Conservation (phyloP, 2,329 filamentous ascomycete species). For the Metarhizium anisopliae region DNA sequence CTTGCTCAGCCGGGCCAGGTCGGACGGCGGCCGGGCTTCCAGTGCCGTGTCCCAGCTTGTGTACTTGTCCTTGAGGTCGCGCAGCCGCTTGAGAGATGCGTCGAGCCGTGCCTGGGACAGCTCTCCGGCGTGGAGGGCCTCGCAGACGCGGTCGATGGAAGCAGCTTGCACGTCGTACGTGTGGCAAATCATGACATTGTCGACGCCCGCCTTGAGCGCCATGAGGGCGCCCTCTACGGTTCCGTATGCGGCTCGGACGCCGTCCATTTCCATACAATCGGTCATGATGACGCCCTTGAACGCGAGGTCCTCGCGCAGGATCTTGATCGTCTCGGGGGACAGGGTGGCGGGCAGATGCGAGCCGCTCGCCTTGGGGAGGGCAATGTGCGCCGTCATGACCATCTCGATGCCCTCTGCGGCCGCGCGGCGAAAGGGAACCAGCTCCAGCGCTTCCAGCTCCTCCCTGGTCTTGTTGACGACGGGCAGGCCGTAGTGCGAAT, state of each 20-base stretch:
- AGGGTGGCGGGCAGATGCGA: constrained; percentile 13
- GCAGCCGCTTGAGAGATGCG: constrained; percentile 11
- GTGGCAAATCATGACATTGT: constrained; percentile 20
- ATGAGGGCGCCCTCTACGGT: constrained; percentile 15
- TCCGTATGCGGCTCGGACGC: constrained; percentile 15
- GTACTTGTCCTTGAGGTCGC: constrained; percentile 12
- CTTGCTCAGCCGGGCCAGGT: constrained; percentile 10
- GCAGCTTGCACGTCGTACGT: constrained; percentile 15
- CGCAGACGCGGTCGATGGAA: constrained; percentile 15
- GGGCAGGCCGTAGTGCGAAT: constrained; percentile 18
- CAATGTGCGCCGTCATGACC: constrained; percentile 20
- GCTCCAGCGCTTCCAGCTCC: constrained; percentile 13
- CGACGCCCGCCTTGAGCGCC: constrained; percentile 17
- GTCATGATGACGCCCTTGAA: constrained; percentile 17
- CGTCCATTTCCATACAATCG: constrained; percentile 19
- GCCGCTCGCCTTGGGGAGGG: constrained; percentile 13
- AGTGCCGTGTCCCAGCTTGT: constrained; percentile 16
- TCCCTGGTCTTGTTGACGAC: constrained; percentile 14
- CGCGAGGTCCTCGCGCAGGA: constrained; percentile 13
- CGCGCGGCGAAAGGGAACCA: constrained; percentile 14
- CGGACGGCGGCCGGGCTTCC: not conserved
- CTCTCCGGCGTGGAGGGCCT: constrained; percentile 10
- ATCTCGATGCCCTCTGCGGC: constrained; percentile 15
- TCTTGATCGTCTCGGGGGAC: constrained; percentile 13
- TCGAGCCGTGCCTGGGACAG: constrained; percentile 10